Evolutionary conservation across 306 rosid species (phyloP).

Genomic region (Rubus parviflorus): DNA sequence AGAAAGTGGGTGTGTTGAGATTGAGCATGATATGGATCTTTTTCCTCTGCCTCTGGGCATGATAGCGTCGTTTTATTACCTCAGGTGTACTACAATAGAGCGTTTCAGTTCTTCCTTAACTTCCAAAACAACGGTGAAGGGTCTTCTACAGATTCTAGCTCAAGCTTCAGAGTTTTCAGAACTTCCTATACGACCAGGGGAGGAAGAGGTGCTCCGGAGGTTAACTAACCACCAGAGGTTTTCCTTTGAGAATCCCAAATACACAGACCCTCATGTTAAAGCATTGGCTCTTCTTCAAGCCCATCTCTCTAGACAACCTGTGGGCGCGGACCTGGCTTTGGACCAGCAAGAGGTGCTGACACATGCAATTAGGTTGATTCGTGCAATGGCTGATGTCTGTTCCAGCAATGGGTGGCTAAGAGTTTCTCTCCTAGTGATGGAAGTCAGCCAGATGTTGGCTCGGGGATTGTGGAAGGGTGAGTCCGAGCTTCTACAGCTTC

Average conservation of each 20-base stretch:
- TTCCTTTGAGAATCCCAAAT: slow-evolving; percentile 80
- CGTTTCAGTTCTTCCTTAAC: slow-evolving; percentile 79
- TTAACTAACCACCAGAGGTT: slow-evolving; percentile 88
- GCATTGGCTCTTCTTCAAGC: slow-evolving; percentile 90
- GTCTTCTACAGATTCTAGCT: slow-evolving; percentile 73
- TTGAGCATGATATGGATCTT: slow-evolving; percentile 76
- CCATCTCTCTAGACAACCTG: slow-evolving; percentile 75
- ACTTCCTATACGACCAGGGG: slow-evolving; percentile 89
- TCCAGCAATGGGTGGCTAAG: slow-evolving; percentile 88
- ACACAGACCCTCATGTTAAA: slow-evolving; percentile 81
- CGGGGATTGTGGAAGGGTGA: slow-evolving; percentile 94
- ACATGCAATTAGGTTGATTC: slow-evolving; percentile 77
- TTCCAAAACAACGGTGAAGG: slow-evolving; percentile 86
- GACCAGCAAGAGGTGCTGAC: slow-evolving; percentile 86
- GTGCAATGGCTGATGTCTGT: slow-evolving; percentile 91
- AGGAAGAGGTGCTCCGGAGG: slow-evolving; percentile 78
- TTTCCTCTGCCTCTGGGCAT: slow-evolving; percentile 79
- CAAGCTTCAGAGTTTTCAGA: slow-evolving; percentile 86
- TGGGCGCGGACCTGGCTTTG: slow-evolving; percentile 71
- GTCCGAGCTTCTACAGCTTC: slow-evolving; percentile 85
- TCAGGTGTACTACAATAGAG: slow-evolving; percentile 82
- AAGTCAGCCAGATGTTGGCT: slow-evolving; percentile 89
- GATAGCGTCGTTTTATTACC: slow-evolving; percentile 83
- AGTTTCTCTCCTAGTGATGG: slow-evolving; percentile 85
- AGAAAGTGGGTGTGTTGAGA: slow-evolving; percentile 69